Base-by-base conservation (phyloP, 192 early-diverging fungal genomes). In the Backusella australiensis region DNA sequence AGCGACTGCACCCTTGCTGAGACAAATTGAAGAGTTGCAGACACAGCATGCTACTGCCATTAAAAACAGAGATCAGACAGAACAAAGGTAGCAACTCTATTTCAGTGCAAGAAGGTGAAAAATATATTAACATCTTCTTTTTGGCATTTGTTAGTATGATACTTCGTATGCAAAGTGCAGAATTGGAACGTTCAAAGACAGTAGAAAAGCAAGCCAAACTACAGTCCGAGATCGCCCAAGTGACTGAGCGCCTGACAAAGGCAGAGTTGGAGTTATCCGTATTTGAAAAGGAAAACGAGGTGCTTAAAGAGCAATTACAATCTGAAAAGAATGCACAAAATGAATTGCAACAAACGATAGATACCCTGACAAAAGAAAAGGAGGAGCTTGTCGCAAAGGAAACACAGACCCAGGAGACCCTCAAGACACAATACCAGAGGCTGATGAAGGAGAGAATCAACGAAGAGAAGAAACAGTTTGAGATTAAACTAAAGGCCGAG, bases 61-160 rank as follows among this genome's bases (percentile, higher is more conserved):
- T n/a, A 80, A 83, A 53, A 83, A 82, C 35, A 80, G 84, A 75
- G 86, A 88, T 46, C 80, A 85, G 42, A 52, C 84, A 15, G 86
- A 87, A 36, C 73, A 83, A 71, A 78, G 74, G 84, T 83, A 68
- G 38, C 2, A 39, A 6, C 53, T 3, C 9, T 12, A 17, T 17
- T 21, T 4, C 3, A 39, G 11, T 9, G 38, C 8, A 39, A 11
- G 38, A 11, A 39, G 38, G 11, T 9, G 38, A 0, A 0, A 39
- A 9, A 39, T 39, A 39, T 17, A 63, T 39, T 52, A 2, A 36
- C 2, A 1, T 3, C 12, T 21, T 72, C 23, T 29, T 21, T 3
- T 67, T 73, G 36, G 32, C 2, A 3, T 46, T 11, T 38, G 1
- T 29, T 15, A 81, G 80, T 17, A 71, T 77, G 36, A 41, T 77